Percentiles rank a stretch among this genome's conserved stretches.
phyloP scores from a whole-genome alignment of 2,329 filamentous ascomycete genomes.

The Fusarium mexicanum region DNA sequence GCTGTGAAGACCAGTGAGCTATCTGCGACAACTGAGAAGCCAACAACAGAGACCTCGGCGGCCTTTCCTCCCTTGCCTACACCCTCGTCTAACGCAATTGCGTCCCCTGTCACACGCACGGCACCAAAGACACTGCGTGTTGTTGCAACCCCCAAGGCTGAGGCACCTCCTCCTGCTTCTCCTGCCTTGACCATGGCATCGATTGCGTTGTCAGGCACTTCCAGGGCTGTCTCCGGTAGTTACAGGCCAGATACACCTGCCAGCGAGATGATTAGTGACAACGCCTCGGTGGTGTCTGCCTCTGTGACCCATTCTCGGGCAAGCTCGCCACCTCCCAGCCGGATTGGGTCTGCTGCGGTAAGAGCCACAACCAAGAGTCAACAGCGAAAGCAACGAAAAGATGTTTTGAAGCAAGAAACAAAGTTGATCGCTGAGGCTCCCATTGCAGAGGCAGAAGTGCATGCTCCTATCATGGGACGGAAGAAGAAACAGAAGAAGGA shows the following conservation, averaged over 20 bases:
- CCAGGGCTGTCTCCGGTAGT: slow-evolving; percentile 45
- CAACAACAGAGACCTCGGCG: slow-evolving; percentile 45
- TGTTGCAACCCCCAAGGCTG: slow-evolving; percentile 71
- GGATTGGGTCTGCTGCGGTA: slow-evolving; percentile 74
- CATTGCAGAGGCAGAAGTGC: slow-evolving; percentile 64
- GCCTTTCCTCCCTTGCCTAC: slow-evolving; percentile 63
- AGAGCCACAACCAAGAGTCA: slow-evolving; percentile 80
- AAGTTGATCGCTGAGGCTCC: slow-evolving; percentile 61
- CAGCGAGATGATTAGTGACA: slow-evolving; percentile 81
- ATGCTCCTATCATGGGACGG: slow-evolving; percentile 78
- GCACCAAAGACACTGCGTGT: slow-evolving; percentile 75
- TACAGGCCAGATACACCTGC: slow-evolving; percentile 76
- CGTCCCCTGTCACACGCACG: slow-evolving; percentile 61
- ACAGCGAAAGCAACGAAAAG: slow-evolving; percentile 79
- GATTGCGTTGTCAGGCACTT: slow-evolving; percentile 42
- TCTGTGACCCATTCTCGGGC: slow-evolving; percentile 75
- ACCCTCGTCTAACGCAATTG: slow-evolving; percentile 54
- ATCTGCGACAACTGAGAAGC: slow-evolving; percentile 46
- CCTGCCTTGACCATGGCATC: slow-evolving; percentile 46
- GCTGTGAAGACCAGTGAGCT: slow-evolving; percentile 45
- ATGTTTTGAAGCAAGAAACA: slow-evolving; percentile 71
- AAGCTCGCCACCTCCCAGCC: slow-evolving; percentile 73
- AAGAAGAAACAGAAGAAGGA: slow-evolving; percentile 90
- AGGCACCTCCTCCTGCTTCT: slow-evolving; percentile 57
- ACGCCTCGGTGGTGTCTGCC: slow-evolving; percentile 76